Evolutionary conservation across 2,329 filamentous ascomycete genomes (phyloP).

Genomic region (Bipolaris victoriae): DNA sequence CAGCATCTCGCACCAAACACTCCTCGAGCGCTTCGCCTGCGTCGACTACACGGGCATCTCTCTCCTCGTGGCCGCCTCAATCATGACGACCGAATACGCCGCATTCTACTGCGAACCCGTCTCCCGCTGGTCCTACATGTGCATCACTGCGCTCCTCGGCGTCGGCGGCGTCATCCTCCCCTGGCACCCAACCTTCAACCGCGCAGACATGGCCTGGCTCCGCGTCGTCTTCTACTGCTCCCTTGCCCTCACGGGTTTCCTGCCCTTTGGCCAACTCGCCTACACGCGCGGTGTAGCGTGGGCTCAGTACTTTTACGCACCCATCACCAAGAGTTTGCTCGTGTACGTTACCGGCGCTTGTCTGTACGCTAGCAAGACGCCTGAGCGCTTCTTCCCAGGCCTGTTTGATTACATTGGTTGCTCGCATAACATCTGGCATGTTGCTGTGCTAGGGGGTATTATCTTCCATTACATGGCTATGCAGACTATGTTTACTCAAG

Average conservation of each 20-base stretch:
- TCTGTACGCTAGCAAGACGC: conserved; percentile 89
- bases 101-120: conserved; percentile 97
- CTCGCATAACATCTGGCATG: conserved; percentile 97
- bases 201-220: conserved; percentile 87
- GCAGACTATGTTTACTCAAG: conserved; percentile 84
- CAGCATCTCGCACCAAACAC: conserved; percentile 84
- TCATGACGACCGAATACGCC: conserved; percentile 98
- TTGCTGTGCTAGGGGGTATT: conserved; percentile 92
- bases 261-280: conserved; percentile 84
- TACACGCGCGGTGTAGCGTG: conserved; percentile 77
- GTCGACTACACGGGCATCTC: conserved; percentile 99
- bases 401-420: conserved; percentile 95
- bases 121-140: conserved; percentile 85
- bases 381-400: conserved; percentile 90
- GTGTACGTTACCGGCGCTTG: conserved; percentile 87
- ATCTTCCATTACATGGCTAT: conserved; percentile 97
- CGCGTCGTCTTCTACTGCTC: conserved; percentile 91
- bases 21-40: conserved; percentile 94
- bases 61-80: conserved; percentile 89
- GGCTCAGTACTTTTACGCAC: conserved; percentile 89
- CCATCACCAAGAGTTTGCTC: conserved; percentile 79
- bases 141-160: conserved; percentile 78
- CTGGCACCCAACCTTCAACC: conserved; percentile 96
- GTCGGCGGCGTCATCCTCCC: conserved; percentile 88
- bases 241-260: conserved; percentile 84